Conservation (phyloP, 1,139 yeast genomes). For the Pichia sorboxylosa region DNA sequence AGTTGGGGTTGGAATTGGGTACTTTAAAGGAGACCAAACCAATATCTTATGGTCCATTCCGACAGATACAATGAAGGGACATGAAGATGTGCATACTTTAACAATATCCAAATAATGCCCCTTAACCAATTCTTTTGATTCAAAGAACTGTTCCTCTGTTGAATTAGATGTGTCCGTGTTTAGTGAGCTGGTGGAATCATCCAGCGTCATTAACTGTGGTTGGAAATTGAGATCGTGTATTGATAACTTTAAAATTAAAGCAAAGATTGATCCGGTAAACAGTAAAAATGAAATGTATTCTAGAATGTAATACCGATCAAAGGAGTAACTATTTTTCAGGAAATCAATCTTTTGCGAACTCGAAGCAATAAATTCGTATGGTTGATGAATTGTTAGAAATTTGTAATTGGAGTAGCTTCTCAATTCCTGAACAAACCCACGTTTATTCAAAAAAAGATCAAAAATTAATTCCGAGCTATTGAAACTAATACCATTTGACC, state of each 20-base stretch:
- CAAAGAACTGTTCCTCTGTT: no score
- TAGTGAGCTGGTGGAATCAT: no score
- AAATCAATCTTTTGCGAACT: no score
- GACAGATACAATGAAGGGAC: conserved; percentile 53
- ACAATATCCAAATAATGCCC: conserved; percentile 57
- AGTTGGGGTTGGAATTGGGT: conserved; percentile 36
- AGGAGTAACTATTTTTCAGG: conserved; percentile 21
- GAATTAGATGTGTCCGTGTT: no score
- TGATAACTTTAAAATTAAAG: conserved; percentile 28
- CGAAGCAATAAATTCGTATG: background rate
- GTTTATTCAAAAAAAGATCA: conserved; percentile 20
- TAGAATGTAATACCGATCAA: conserved; percentile 30
- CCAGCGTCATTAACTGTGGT: no score
- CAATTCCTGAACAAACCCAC: conserved; percentile 20
- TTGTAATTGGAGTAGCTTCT: conserved; percentile 1
- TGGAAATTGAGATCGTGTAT: conserved; percentile 12
- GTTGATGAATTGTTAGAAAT: background rate
- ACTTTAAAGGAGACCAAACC: conserved; percentile 61
- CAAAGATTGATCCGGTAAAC: conserved; percentile 30
- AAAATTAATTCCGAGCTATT: conserved; percentile 6
- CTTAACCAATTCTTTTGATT: conserved; percentile 40
- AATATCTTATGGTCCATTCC: conserved; percentile 63
- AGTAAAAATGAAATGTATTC: conserved; percentile 34
- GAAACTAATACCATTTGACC: background rate
- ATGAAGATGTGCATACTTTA: conserved; percentile 42